Evolutionary conservation across 2,329 filamentous ascomycete species (phyloP).

Genomic region (Paecilomyces sp.): DNA sequence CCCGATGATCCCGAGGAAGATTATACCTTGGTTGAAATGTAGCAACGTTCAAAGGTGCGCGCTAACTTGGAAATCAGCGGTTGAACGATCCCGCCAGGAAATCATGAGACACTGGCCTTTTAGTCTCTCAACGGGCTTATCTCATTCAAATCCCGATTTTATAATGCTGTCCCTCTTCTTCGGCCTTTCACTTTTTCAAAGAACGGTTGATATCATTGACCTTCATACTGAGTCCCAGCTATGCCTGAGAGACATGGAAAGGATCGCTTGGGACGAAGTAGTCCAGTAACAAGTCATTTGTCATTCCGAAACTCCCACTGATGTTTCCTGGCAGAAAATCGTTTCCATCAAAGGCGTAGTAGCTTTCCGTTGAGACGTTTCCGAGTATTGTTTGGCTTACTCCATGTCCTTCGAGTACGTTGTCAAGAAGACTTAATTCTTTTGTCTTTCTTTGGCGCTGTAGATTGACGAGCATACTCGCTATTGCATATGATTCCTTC

Average conservation of each 20-base stretch:
- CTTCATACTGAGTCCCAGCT: neutral
- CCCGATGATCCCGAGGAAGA: no score
- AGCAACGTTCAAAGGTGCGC: no score
- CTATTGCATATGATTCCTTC: neutral
- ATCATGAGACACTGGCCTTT: neutral
- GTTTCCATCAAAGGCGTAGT: neutral
- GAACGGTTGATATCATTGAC: neutral
- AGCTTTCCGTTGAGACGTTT: neutral
- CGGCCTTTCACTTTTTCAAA: neutral
- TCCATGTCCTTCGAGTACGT: neutral
- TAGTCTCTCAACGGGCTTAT: neutral
- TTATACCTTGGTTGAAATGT: no score
- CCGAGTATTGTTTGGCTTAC: neutral
- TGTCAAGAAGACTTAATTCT: neutral
- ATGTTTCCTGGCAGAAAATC: neutral
- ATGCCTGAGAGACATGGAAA: neutral
- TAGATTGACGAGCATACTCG: neutral
- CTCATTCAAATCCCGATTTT: neutral
- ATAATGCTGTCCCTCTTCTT: neutral
- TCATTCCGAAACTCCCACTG: neutral
- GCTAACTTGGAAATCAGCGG: no score
- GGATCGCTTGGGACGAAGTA: neutral
- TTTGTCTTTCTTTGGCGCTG: neutral
- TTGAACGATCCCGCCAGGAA: no score
- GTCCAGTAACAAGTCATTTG: neutral